Evolutionary conservation across 345 rosid species (phyloP).

Genomic region (Boechera divaricarpa): DNA sequence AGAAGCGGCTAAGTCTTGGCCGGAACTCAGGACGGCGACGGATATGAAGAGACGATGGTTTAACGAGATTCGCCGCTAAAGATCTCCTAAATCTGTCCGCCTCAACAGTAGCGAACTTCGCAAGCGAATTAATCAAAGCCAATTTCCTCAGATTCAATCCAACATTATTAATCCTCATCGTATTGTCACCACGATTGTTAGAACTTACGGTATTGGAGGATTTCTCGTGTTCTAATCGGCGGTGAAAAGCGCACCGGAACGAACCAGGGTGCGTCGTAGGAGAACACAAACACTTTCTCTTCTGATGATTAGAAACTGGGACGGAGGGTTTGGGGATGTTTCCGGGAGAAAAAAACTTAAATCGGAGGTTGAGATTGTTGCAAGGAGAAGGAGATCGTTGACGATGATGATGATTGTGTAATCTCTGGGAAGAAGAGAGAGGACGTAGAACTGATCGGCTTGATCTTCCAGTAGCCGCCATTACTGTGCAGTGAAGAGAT

Average conservation of each 20-base stretch:
- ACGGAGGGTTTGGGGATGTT: constrained; percentile 25
- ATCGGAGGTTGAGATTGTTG: constrained; percentile 26
- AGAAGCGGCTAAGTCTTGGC: constrained; percentile 77
- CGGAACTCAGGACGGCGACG: constrained; percentile 62
- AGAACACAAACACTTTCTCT: constrained; percentile 73
- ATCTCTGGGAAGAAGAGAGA: constrained; percentile 35
- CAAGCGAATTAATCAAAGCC: constrained; percentile 83
- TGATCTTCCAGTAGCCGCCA: constrained; percentile 38
- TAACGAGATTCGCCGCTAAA: constrained; percentile 53
- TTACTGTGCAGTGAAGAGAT: constrained; percentile 21
- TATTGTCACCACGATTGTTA: neutral
- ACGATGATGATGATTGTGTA: neutral
- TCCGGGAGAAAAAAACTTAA: neutral
- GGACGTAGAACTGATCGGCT: constrained; percentile 34
- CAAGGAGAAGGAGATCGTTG: constrained; percentile 35
- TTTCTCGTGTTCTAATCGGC: constrained; percentile 41
- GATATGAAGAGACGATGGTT: constrained; percentile 61
- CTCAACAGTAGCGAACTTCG: constrained; percentile 71
- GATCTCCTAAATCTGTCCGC: constrained; percentile 68
- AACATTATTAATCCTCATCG: neutral
- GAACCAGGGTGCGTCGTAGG: constrained; percentile 87
- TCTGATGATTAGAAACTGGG: constrained; percentile 36
- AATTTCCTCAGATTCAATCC: constrained; percentile 50
- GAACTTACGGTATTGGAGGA: constrained; percentile 5
- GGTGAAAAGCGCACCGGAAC: constrained; percentile 80